These are phyloP conservation scores for Fistulifera solaris DNA, from an alignment of 108 stramenopile species.

Conservation along the genomic window DNA sequence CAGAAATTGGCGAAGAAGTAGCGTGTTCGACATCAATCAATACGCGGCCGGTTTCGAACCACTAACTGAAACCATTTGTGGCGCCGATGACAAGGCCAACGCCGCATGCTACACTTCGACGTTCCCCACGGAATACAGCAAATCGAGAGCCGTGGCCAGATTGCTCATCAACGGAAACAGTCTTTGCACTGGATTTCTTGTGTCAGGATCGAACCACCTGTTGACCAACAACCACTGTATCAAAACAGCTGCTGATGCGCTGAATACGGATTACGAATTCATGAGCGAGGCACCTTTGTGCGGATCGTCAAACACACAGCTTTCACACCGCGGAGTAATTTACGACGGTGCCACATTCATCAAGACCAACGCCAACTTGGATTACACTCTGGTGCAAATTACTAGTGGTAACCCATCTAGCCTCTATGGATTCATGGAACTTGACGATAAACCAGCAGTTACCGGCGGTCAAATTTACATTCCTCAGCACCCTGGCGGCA, in stretches of 20 bases:
- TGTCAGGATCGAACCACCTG: background rate
- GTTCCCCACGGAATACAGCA: constrained; percentile 3
- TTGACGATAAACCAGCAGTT: constrained; percentile 1
- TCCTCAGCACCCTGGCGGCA: constrained; percentile 7
- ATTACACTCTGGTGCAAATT: too few relatives aligned
- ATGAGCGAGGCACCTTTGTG: too few relatives aligned
- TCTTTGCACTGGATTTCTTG: constrained; percentile 6
- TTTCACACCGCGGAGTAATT: too few relatives aligned
- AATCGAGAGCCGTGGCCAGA: constrained; percentile 1
- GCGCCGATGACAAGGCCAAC: background rate
- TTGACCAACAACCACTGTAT: constrained; percentile 9
- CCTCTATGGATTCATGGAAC: constrained; percentile 2
- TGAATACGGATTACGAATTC: constrained; percentile 5
- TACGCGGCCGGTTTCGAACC: constrained; percentile 2
- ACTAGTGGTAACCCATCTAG: too few relatives aligned
- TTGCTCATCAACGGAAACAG: constrained; percentile 6
- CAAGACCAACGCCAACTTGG: too few relatives aligned
- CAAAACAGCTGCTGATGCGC: background rate
- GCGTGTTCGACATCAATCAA: background rate
- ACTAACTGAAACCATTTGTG: background rate
- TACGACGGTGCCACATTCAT: too few relatives aligned
- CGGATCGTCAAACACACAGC: too few relatives aligned
- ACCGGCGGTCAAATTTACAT: constrained; percentile 9
- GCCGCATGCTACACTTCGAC: too few relatives aligned
- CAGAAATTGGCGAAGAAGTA: too few relatives aligned